A percentile compares a stretch with the other conserved stretches of the same genome.
phyloP scores from a whole-genome alignment of 768 basidiomycete genomes.

The Galerina marginata region DNA sequence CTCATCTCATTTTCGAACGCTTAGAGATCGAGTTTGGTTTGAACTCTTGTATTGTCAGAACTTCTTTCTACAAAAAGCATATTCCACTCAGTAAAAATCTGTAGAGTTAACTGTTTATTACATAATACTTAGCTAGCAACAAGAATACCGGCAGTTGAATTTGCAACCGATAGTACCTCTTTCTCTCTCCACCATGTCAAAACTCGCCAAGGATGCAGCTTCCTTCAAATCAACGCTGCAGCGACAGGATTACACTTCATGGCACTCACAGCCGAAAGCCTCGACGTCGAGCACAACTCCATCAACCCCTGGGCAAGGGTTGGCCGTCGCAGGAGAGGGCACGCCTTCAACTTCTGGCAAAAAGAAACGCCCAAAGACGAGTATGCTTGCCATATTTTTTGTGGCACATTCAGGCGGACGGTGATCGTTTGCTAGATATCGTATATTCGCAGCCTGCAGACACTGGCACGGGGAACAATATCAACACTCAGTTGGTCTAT shows the following conservation, averaged over 20 bases:
- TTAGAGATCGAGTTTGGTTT: too few species aligned
- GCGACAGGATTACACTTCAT: constrained; percentile 72
- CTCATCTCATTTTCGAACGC: not conserved
- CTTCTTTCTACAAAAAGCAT: too few species aligned
- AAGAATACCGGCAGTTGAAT: too few species aligned
- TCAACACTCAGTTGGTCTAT: constrained; percentile 88
- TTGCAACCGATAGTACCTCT: not conserved
- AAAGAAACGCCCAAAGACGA: constrained; percentile 71
- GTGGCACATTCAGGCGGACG: constrained; percentile 1
- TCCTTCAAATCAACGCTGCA: constrained; percentile 70
- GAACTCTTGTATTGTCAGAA: too few species aligned
- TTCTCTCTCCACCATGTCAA: constrained; percentile 54
- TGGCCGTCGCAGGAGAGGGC: constrained; percentile 29
- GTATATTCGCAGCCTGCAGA: constrained; percentile 91
- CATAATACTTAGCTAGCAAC: not conserved
- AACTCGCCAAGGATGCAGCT: constrained; percentile 71
- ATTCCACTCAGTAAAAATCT: too few species aligned
- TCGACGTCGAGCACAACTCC: constrained; percentile 26
- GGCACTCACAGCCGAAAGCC: constrained; percentile 70
- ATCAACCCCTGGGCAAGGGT: constrained; percentile 28
- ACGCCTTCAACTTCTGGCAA: constrained; percentile 43
- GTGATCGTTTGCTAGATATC: constrained; percentile 51
- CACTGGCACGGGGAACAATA: constrained; percentile 78
- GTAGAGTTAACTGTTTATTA: not conserved
- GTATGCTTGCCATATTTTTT: constrained; percentile 42